Evolutionary conservation across 805 yeast genomes (phyloP).

Genomic region (Schwanniomyces sp.): DNA sequence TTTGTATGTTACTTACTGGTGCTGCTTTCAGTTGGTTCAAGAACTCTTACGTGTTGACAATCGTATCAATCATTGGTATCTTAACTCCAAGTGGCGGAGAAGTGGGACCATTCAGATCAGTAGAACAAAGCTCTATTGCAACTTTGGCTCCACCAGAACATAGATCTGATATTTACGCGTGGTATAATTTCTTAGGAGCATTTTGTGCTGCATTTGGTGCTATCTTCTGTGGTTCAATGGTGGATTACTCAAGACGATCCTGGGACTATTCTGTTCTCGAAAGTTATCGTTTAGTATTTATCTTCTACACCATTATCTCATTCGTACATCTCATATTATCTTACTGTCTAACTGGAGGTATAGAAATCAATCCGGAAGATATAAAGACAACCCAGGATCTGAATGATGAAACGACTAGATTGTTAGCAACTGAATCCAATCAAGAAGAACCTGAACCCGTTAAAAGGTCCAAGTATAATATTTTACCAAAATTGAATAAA

Average conservation of each 20-base stretch:
- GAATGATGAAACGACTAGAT: constrained; percentile 6
- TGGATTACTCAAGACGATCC: constrained; percentile 12
- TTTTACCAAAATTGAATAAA: constrained; percentile 19
- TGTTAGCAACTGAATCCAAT: constrained; percentile 6
- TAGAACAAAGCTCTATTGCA: constrained; percentile 56
- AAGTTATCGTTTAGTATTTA: constrained; percentile 31
- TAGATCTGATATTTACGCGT: constrained; percentile 55
- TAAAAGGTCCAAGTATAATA: constrained; percentile 6
- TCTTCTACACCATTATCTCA: constrained; percentile 21
- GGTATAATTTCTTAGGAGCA: constrained; percentile 54
- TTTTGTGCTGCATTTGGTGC: constrained; percentile 49
- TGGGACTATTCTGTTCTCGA: constrained; percentile 17
- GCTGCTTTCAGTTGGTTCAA: constrained; percentile 32
- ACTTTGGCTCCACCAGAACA: constrained; percentile 40
- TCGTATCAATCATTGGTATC: constrained; percentile 48
- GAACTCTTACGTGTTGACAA: constrained; percentile 32
- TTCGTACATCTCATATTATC: constrained; percentile 15
- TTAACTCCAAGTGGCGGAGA: constrained; percentile 60
- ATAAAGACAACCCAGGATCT: not conserved
- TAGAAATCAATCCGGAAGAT: constrained; percentile 15
- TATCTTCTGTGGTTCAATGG: constrained; percentile 34
- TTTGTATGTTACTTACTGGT: constrained; percentile 45
- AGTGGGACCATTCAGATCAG: constrained; percentile 57
- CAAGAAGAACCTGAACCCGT: not conserved
- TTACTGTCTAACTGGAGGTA: constrained; percentile 11